phyloP scores from a whole-genome alignment of 2,329 filamentous ascomycete species.

The Pezicula rhizophila region DNA sequence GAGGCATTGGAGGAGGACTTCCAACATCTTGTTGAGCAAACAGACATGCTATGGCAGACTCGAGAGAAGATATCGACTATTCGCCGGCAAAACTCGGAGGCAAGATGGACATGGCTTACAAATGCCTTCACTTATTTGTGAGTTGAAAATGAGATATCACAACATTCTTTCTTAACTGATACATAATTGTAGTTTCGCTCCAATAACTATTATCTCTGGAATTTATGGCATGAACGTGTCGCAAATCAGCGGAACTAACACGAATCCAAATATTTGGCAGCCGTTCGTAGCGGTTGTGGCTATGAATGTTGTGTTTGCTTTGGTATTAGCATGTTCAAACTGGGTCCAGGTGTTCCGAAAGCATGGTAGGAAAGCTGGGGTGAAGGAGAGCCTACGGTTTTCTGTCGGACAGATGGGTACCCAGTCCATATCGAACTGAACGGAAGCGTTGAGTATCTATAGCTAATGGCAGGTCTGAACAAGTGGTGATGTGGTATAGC shows the following conservation, averaged over 20 bases:
- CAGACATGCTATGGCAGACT: slow-evolving; percentile 20
- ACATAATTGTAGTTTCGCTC: slow-evolving; percentile 13
- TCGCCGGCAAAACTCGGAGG: slow-evolving; percentile 14
- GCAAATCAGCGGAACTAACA: slow-evolving; percentile 16
- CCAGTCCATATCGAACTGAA: too few species aligned
- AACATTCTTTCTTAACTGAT: background rate
- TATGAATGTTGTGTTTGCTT: slow-evolving; percentile 14
- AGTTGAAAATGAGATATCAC: background rate
- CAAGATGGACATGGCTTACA: slow-evolving; percentile 18
- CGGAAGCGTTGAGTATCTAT: too few species aligned
- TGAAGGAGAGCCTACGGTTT: slow-evolving; percentile 16
- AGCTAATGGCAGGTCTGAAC: too few species aligned
- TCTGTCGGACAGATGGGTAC: slow-evolving; percentile 8
- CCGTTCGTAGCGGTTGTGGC: slow-evolving; percentile 20
- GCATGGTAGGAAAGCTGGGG: slow-evolving; percentile 9
- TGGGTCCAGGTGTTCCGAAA: slow-evolving; percentile 12
- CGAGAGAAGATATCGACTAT: slow-evolving; percentile 18
- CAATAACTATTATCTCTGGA: slow-evolving; percentile 20
- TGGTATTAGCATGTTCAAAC: slow-evolving; percentile 7
- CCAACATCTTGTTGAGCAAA: slow-evolving; percentile 21
- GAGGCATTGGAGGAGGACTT: slow-evolving; percentile 21
- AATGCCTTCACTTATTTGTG: slow-evolving; percentile 25
- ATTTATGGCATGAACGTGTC: slow-evolving; percentile 26
- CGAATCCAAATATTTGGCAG: slow-evolving; percentile 23
- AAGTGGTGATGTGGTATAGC: too few species aligned